A percentile compares a stretch with the other conserved stretches of the same genome.
phyloP scores from a whole-genome alignment of 306 rosid genomes.

The Quillaja saponaria region DNA sequence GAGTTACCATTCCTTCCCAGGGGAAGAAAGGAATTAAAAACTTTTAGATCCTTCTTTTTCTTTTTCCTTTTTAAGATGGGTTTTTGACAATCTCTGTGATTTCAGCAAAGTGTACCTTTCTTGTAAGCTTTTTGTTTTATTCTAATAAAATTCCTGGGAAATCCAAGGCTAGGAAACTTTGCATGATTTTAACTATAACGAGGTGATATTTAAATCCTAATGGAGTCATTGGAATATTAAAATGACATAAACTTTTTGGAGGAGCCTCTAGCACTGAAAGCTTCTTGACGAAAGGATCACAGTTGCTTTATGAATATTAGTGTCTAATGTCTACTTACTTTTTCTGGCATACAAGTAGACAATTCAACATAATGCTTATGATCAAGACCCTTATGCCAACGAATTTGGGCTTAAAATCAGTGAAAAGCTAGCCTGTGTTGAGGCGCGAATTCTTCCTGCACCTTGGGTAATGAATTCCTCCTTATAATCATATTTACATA shows the following conservation, averaged over 20 bases:
- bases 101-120: conserved; percentile 10
- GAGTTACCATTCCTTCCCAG: not conserved
- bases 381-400: conserved; percentile 91
- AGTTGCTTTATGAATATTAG: not conserved
- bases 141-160: not conserved
- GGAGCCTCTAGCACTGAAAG: not conserved
- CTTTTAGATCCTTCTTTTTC: not conserved
- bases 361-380: conserved; percentile 79
- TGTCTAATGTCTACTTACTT: conserved; percentile 5
- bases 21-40: not conserved
- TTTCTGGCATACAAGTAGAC: conserved; percentile 53
- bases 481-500: conserved; percentile 18
- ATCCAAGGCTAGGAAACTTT: not conserved
- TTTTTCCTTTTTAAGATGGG: too few species aligned
- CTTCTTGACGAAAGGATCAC: not conserved
- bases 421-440: conserved; percentile 85
- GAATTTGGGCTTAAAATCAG: conserved; percentile 91
- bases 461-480: conserved; percentile 79
- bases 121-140: conserved; percentile 1
- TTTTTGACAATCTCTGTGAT: not conserved
- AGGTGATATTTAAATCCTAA: not conserved
- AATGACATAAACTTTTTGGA: not conserved
- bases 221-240: conserved; percentile 4
- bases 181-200: not conserved
- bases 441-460: conserved; percentile 96